Evolutionary conservation across 805 yeast species (phyloP).

Genomic region (Saturnispora sekii): DNA sequence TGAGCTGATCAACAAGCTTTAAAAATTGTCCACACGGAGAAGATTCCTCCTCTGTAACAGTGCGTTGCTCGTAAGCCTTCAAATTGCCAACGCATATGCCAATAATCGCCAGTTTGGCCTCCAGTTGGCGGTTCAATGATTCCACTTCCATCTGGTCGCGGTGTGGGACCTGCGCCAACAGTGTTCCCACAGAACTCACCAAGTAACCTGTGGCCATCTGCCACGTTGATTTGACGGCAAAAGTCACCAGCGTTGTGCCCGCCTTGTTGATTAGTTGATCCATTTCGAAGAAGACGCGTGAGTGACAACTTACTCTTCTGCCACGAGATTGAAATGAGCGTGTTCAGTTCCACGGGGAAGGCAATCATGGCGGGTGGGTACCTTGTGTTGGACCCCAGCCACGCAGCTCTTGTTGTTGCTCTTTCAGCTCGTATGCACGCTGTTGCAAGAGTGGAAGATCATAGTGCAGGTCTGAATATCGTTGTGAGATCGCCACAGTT

Average conservation of each 20-base stretch:
- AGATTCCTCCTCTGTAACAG: too few relatives aligned
- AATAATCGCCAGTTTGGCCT: conserved; percentile 49
- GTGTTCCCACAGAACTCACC: conserved; percentile 47
- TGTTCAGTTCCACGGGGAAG: conserved; percentile 92
- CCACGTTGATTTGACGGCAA: conserved; percentile 69
- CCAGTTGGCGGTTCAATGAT: conserved; percentile 28
- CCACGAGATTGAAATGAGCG: conserved; percentile 20
- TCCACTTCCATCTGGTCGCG: conserved; percentile 40
- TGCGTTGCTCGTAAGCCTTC: conserved; percentile 18
- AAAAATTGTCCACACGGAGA: too few relatives aligned
- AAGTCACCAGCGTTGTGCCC: conserved; percentile 68
- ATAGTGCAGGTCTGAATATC: conserved; percentile 22
- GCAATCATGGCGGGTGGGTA: conserved; percentile 94
- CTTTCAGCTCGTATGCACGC: conserved; percentile 88
- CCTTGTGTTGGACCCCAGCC: conserved; percentile 71
- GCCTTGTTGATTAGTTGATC: conserved; percentile 40
- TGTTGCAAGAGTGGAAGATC: conserved; percentile 2
- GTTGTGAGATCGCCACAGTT: conserved; percentile 71
- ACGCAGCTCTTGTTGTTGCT: conserved; percentile 74
- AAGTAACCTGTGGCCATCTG: conserved; percentile 70
- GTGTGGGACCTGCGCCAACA: conserved; percentile 46
- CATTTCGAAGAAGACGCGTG: conserved; percentile 19
- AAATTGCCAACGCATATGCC: conserved; percentile 53
- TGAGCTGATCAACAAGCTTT: conserved; percentile 27
- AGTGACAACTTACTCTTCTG: neutral